Conservation (phyloP, 1,139 yeast genomes). For the Debaryomycetaceae sp. region DNA sequence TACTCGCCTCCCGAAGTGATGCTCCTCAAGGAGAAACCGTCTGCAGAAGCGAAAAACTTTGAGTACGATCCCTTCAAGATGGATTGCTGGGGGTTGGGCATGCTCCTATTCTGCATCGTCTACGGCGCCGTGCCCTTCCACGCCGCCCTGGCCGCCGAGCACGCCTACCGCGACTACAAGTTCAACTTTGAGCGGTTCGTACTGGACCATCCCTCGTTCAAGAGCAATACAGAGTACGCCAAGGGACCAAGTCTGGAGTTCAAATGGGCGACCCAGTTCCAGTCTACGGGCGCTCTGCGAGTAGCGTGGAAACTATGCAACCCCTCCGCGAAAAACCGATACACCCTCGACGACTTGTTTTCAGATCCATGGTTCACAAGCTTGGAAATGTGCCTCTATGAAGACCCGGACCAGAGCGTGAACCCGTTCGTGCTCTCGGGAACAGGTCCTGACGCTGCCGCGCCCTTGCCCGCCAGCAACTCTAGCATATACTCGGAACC, state of each 20-base stretch:
- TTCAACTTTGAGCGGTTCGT: conserved; percentile 41
- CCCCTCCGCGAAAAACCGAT: conserved; percentile 44
- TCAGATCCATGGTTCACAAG: conserved; percentile 54
- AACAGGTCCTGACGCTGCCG: conserved; percentile 8
- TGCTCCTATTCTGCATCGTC: conserved; percentile 49
- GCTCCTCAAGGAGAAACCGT: conserved; percentile 33
- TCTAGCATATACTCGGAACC: conserved; percentile 5
- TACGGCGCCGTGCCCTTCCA: conserved; percentile 54
- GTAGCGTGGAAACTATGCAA: conserved; percentile 72
- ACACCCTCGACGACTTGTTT: conserved; percentile 42
- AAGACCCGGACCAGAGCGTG: conserved; percentile 37
- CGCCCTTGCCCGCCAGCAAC: conserved; percentile 2
- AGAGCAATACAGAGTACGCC: conserved; percentile 31
- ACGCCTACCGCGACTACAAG: conserved; percentile 47
- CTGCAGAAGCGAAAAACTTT: conserved; percentile 25
- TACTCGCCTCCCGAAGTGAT: conserved; percentile 73
- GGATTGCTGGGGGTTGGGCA: conserved; percentile 69
- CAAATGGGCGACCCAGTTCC: conserved; percentile 51
- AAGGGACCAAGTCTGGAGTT: conserved; percentile 63
- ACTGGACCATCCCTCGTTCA: conserved; percentile 43
- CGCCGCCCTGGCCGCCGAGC: conserved; percentile 40
- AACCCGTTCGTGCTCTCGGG: conserved; percentile 25
- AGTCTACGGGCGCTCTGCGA: conserved; percentile 48
- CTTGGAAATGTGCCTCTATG: conserved; percentile 53
- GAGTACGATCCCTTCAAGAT: conserved; percentile 58